Evolutionary conservation across 1,284 basidiomycete species (phyloP), one percentile per base, ranked within the genome.

Genomic region (Meira nashicola): DNA sequence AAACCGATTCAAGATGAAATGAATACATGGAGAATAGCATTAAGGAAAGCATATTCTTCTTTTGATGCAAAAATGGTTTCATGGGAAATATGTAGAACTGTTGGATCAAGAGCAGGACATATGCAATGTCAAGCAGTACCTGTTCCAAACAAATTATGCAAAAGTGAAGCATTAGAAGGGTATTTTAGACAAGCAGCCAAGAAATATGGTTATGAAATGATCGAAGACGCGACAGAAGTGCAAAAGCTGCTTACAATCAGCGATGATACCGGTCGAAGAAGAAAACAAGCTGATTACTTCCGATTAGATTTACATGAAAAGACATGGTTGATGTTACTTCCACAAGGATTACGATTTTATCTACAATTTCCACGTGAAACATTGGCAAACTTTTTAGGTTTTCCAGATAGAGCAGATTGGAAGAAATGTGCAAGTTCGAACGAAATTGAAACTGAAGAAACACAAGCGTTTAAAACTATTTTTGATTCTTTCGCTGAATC

Each of bases 321-420:
- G 25, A 40, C 60, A 15, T 67, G 67, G 62, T 23, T 68, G 9
- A 40, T 69, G 1, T 55, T 60, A 15, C 39, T 65, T 15, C 28
- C 28, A 8, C 40, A 25, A 3, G 49, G 17, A 12, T 21, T 47
- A 3, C 51, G 60, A 4, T 68, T 68, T 21, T 59, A 64, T 5
- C 60, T 61, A 1, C 66, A 70, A 39, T 67, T 62, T 10, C 59
- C 60, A 0, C 50, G 69, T 8, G 37, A 63, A 14, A 66, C 71
- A 1, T 59, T 77, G 5, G 66, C 74, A 0, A 17, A 52, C 10
- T 41, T 58, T 11, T 62, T 77, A 1, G 60, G 58, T 4, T 47
- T 71, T 21, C 63, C 70, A 0, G 58, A 74, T 28, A 54, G 74
- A 23, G 67, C 62, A 0, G 73, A 77, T 49, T 77, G 74, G 74